Evolutionary conservation across 2,329 filamentous ascomycete genomes (phyloP).

Genomic region (Arthrobotrys sphaeroides): DNA sequence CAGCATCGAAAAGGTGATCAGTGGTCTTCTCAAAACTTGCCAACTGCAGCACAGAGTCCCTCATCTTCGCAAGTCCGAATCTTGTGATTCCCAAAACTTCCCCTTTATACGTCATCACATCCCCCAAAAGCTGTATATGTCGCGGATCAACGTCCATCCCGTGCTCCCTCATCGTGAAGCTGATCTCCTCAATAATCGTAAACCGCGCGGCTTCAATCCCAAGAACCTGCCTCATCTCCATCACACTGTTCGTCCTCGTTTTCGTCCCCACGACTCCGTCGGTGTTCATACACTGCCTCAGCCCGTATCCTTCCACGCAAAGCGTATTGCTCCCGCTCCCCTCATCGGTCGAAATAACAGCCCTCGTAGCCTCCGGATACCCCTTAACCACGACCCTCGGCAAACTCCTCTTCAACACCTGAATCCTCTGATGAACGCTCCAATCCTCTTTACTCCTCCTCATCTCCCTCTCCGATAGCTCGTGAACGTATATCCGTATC

Average conservation of each 20-base stretch:
- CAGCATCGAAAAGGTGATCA: conserved; percentile 95
- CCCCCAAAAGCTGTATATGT: conserved; percentile 95
- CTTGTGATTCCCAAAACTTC: conserved; percentile 96
- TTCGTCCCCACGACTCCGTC: conserved; percentile 83
- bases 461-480: conserved; percentile 63
- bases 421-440: conserved; percentile 79
- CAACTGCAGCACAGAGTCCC: conserved; percentile 90
- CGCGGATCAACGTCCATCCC: conserved; percentile 93
- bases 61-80: conserved; percentile 95
- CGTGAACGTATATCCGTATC: conserved; percentile 77
- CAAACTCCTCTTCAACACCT: conserved; percentile 82
- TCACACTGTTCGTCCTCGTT: conserved; percentile 83
- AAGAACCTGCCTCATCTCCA: conserved; percentile 86
- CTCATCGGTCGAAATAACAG: conserved; percentile 85
- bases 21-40: conserved; percentile 98
- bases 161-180: conserved; percentile 79
- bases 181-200: conserved; percentile 90
- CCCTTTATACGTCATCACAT: conserved; percentile 99
- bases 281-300: conserved; percentile 89
- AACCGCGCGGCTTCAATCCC: conserved; percentile 85
- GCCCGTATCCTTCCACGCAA: conserved; percentile 90
- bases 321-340: conserved; percentile 76
- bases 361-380: conserved; percentile 83
- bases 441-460: conserved; percentile 66
- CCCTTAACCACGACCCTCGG: conserved; percentile 88